phyloP scores from a whole-genome alignment of 2,329 filamentous ascomycete genomes.

The Fusarium newnesense region DNA sequence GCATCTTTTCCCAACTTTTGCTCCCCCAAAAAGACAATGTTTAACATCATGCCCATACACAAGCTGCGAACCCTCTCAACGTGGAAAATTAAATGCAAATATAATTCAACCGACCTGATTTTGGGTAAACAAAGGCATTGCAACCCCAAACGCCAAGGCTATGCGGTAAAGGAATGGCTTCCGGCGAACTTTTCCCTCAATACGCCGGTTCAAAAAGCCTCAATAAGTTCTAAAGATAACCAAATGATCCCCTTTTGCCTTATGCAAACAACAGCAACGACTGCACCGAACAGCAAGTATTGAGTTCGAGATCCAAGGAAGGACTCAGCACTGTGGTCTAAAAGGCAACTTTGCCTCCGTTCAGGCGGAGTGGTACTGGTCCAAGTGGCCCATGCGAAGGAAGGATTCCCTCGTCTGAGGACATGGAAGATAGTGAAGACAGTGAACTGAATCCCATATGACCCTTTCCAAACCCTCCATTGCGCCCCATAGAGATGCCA shows the following conservation, averaged over 20 bases:
- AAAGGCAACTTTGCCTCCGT: conserved; percentile 53
- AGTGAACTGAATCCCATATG: conserved; percentile 53
- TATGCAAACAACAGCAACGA: conserved; percentile 33
- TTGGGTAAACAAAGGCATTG: conserved; percentile 24
- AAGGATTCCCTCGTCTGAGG: conserved; percentile 52
- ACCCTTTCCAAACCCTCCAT: conserved; percentile 57
- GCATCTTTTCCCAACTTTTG: conserved; percentile 25
- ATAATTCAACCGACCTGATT: conserved; percentile 22
- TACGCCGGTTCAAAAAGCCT: conserved; percentile 35
- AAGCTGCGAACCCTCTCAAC: conserved; percentile 16
- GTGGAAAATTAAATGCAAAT: conserved; percentile 35
- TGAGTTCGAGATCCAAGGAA: conserved; percentile 26
- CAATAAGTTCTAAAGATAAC: conserved; percentile 16
- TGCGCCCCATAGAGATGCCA: conserved; percentile 67
- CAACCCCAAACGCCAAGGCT: conserved; percentile 42
- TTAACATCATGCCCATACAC: conserved; percentile 32
- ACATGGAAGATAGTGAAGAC: conserved; percentile 55
- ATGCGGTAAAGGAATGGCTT: conserved; percentile 42
- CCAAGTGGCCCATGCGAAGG: conserved; percentile 48
- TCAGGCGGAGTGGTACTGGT: conserved; percentile 49
- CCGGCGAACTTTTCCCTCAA: conserved; percentile 21
- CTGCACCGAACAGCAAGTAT: conserved; percentile 7
- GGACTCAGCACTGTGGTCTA: conserved; percentile 33
- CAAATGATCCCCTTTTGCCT: conserved; percentile 7
- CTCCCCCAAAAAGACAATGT: conserved; percentile 22